Percentiles rank a stretch among this genome's conserved stretches.
Conservation (phyloP, 768 basidiomycete genomes). For the Serendipita sp. region DNA sequence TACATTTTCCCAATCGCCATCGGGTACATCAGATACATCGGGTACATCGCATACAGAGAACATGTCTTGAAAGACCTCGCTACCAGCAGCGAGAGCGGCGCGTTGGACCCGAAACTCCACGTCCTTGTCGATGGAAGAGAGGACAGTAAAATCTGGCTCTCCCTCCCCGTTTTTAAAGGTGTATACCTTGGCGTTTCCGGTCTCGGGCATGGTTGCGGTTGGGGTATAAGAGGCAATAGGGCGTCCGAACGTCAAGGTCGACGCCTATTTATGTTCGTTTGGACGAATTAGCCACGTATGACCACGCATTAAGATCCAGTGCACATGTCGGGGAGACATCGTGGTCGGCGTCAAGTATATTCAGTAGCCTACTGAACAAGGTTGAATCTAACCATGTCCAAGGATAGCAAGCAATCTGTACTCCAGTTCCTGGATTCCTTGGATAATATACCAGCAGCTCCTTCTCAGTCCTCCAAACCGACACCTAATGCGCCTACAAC, state of each 20-base stretch:
- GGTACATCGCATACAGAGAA: neutral
- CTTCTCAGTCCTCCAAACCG: neutral
- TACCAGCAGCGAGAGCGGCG: neutral
- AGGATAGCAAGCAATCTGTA: neutral
- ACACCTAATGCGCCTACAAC: neutral
- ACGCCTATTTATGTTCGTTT: neutral
- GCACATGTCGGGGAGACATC: neutral
- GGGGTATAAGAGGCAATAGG: neutral
- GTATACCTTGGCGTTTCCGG: neutral
- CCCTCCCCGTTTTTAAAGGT: neutral
- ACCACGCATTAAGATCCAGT: neutral
- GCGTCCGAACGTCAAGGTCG: neutral
- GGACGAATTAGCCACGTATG: neutral
- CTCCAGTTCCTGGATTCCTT: neutral
- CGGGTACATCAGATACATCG: neutral
- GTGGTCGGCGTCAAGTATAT: neutral
- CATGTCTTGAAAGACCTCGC: conserved; percentile 8
- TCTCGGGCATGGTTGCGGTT: neutral
- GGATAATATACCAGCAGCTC: neutral
- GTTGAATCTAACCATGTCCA: neutral
- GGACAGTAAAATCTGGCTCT: conserved; percentile 6
- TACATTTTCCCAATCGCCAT: neutral
- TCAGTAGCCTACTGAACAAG: too few relatives aligned
- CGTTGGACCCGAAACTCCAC: neutral
- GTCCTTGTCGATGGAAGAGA: conserved; percentile 1